Evolutionary conservation across 306 rosid species (phyloP), one percentile per base, ranked within the genome.

Genomic region (Rosa lucieae): DNA sequence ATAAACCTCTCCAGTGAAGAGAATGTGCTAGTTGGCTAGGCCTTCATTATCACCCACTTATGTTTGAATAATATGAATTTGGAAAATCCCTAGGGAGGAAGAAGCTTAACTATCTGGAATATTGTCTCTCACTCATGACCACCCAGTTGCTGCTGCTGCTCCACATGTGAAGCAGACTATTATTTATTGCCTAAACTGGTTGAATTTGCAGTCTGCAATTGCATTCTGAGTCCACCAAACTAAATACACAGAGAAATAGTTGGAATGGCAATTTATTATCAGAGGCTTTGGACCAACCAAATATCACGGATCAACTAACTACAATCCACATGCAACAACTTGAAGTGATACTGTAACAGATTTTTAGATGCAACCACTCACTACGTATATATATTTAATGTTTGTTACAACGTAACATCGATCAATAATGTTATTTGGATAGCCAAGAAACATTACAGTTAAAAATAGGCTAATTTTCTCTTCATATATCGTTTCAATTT

Each of bases 241-340:
- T 2, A 32, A 47, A 26, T 26, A 75, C 65, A 73, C 47, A 42
- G 0, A 18, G 49, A 3, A 51, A 39, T 32, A 49, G 35, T 37
- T 72, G 37, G 58, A 51, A 56, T 13, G 21, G 10, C 17, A 42
- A 23, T 43, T 55, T 8, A 32, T 32, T 35, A 9, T 0, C 51
- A 29, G 69, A 32, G 21, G 53, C n/a, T 20, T 78, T 83, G 56
- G 14, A 73, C 89, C 79, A 47, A 84, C 87, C 81, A 77, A 67
- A 77, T 23, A 23, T 71, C 80, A 80, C 80, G 47, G 88, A 78
- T 88, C 74, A 89, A 81, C 92, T 69, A 89, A 82, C 86, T 5
- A 68, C 68, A 69, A 84, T 67, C 79, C 43, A 59, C 53, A 72
- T 84, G 72, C 78, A 82, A 82, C 77, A 12, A 67, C 47, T 20